These are phyloP conservation scores for Coniosporium tulheliwenetii DNA, from an alignment of 2,329 filamentous ascomycete genomes.

Conservation along the genomic window DNA sequence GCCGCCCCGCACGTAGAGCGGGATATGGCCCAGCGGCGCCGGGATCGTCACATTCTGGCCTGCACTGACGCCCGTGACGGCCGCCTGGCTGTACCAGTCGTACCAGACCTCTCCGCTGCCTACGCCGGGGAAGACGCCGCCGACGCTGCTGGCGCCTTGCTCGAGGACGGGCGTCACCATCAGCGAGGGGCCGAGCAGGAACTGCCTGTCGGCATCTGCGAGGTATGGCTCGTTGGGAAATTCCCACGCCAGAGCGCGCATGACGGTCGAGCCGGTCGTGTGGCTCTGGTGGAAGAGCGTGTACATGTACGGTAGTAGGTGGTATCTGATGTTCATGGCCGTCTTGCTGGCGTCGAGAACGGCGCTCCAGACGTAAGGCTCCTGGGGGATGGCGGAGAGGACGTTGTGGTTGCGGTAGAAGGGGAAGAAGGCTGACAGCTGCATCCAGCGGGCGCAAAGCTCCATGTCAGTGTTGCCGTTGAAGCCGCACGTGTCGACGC, in stretches of 20 bases:
- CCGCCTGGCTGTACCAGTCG: conserved; percentile 60
- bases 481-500: conserved; percentile 56
- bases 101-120: conserved; percentile 51
- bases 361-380: conserved; percentile 54
- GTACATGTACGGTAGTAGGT: conserved; percentile 60
- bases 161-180: conserved; percentile 53
- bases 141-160: conserved; percentile 43
- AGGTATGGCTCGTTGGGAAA: conserved; percentile 57
- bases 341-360: conserved; percentile 48
- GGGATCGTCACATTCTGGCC: conserved; percentile 44
- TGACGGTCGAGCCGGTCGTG: conserved; percentile 49
- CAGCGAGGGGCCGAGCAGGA: conserved; percentile 51
- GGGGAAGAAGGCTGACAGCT: conserved; percentile 57
- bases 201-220: conserved; percentile 52
- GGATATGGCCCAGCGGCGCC: conserved; percentile 53
- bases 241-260: conserved; percentile 61
- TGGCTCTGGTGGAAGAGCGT: conserved; percentile 55
- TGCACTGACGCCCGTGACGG: conserved; percentile 29
- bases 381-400: conserved; percentile 45
- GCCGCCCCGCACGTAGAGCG: conserved; percentile 55
- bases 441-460: conserved; percentile 61
- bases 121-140: conserved; percentile 55
- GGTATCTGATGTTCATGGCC: conserved; percentile 57
- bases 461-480: conserved; percentile 50
- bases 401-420: conserved; percentile 68